Conservation (phyloP, 2,329 filamentous ascomycete species). For the Xylaria sp. region DNA sequence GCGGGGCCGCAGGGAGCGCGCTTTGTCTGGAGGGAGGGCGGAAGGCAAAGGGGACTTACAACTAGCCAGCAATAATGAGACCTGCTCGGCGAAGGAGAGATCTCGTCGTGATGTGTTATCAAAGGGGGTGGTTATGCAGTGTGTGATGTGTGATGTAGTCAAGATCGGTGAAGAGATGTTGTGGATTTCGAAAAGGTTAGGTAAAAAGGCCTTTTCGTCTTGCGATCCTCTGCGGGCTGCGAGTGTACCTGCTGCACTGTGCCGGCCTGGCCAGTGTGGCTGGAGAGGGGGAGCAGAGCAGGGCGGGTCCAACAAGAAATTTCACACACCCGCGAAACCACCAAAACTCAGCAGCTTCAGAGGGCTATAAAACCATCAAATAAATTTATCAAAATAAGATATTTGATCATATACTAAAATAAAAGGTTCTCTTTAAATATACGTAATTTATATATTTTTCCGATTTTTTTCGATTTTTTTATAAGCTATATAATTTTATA, state of each 20-base stretch:
- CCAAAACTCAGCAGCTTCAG: too few relatives aligned
- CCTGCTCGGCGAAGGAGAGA: conserved; percentile 46
- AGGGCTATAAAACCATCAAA: too few relatives aligned
- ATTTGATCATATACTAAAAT: too few relatives aligned
- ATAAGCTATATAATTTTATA: too few relatives aligned
- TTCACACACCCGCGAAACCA: too few relatives aligned
- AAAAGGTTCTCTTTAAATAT: too few relatives aligned
- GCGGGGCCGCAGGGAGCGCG: conserved; percentile 13
- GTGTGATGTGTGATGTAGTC: conserved; percentile 39
- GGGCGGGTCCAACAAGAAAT: not conserved
- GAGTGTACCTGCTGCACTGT: not conserved
- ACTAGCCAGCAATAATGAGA: conserved; percentile 43
- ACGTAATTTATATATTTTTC: too few relatives aligned
- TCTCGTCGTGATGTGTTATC: conserved; percentile 41
- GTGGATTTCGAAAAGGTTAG: conserved; percentile 40
- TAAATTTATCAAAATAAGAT: too few relatives aligned
- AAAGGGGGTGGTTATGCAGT: conserved; percentile 38
- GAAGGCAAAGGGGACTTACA: conserved; percentile 38
- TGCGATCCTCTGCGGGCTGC: conserved; percentile 7
- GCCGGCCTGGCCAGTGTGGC: conserved; percentile 39
- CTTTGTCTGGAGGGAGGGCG: conserved; percentile 33
- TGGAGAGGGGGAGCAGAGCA: conserved; percentile 35
- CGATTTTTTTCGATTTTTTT: too few relatives aligned
- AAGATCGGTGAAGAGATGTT: conserved; percentile 44
- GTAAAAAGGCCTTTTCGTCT: conserved; percentile 36